These are phyloP conservation scores for Cladophialophora carrionii DNA, from an alignment of 2,329 filamentous ascomycete genomes.

Conservation along the genomic window DNA sequence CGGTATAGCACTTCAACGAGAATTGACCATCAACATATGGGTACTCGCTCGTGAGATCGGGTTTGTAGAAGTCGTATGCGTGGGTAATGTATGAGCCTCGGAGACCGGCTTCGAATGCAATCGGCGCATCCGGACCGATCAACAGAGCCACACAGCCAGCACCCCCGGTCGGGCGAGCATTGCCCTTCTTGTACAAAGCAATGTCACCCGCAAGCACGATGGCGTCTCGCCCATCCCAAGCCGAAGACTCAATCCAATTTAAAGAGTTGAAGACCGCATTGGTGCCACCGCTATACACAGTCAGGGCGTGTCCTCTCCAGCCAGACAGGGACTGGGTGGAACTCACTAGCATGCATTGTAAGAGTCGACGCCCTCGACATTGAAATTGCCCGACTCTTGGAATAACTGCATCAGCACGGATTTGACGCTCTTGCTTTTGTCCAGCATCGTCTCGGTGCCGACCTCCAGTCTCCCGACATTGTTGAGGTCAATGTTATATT, in stretches of 20 bases:
- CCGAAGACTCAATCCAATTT: slow-evolving; percentile 86
- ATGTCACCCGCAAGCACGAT: slow-evolving; percentile 82
- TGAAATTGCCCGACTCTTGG: slow-evolving; percentile 71
- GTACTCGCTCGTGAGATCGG: slow-evolving; percentile 84
- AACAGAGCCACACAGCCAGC: slow-evolving; percentile 78
- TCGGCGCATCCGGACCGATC: slow-evolving; percentile 74
- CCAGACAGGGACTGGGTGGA: neutral
- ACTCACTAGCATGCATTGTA: slow-evolving; percentile 75
- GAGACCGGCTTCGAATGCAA: slow-evolving; percentile 77
- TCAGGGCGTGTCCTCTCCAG: slow-evolving; percentile 14
- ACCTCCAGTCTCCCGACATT: slow-evolving; percentile 80
- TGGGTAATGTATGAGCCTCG: slow-evolving; percentile 80
- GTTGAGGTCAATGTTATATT: slow-evolving; percentile 80
- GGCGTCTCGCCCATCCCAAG: slow-evolving; percentile 80
- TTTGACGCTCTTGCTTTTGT: slow-evolving; percentile 92
- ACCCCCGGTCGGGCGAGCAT: slow-evolving; percentile 78
- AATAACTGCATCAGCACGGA: slow-evolving; percentile 86
- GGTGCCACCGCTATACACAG: slow-evolving; percentile 64
- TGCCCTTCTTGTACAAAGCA: slow-evolving; percentile 81
- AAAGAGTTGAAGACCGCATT: slow-evolving; percentile 81
- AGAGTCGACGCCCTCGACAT: slow-evolving; percentile 80
- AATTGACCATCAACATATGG: slow-evolving; percentile 83
- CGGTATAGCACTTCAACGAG: slow-evolving; percentile 79
- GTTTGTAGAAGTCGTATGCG: slow-evolving; percentile 90
- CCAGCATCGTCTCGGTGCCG: slow-evolving; percentile 80